Percentiles rank a stretch among this genome's conserved stretches.
These are phyloP conservation scores for Astrocystis sublimbata DNA, from an alignment of 495 filamentous ascomycete genomes.

Conservation along the genomic window DNA sequence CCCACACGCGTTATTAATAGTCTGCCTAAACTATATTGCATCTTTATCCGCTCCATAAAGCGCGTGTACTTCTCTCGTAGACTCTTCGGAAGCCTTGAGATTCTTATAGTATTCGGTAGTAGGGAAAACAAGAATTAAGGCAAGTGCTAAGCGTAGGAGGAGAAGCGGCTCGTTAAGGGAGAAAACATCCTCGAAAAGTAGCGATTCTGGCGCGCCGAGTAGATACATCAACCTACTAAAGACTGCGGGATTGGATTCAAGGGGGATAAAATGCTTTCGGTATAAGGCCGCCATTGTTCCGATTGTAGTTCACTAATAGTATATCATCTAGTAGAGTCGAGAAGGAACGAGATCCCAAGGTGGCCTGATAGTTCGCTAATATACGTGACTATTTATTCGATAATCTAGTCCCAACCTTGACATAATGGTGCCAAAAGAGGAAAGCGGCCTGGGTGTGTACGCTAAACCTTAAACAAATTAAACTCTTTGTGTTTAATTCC, in stretches of 20 bases:
- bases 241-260: neutral
- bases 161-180: slow-evolving; percentile 68
- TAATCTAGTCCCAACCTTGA: too few species aligned
- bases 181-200: slow-evolving; percentile 72
- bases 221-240: neutral
- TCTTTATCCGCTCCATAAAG: slow-evolving; percentile 36
- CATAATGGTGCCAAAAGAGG: too few species aligned
- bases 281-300: neutral
- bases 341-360: neutral
- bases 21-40: slow-evolving; percentile 76
- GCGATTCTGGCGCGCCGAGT: slow-evolving; percentile 48
- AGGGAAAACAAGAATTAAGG: slow-evolving; percentile 72
- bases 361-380: neutral
- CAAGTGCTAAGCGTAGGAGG: slow-evolving; percentile 68
- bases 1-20: slow-evolving; percentile 77
- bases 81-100: slow-evolving; percentile 36
- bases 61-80: slow-evolving; percentile 30
- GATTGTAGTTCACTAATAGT: too few species aligned
- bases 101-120: slow-evolving; percentile 56
- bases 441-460: neutral
- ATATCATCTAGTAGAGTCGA: neutral
- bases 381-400: too few species aligned
- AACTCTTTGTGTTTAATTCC: neutral
- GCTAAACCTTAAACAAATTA: neutral
- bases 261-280: neutral